phyloP scores from a whole-genome alignment of 139 green algal species.

The Raphidocelis subcapitata region DNA sequence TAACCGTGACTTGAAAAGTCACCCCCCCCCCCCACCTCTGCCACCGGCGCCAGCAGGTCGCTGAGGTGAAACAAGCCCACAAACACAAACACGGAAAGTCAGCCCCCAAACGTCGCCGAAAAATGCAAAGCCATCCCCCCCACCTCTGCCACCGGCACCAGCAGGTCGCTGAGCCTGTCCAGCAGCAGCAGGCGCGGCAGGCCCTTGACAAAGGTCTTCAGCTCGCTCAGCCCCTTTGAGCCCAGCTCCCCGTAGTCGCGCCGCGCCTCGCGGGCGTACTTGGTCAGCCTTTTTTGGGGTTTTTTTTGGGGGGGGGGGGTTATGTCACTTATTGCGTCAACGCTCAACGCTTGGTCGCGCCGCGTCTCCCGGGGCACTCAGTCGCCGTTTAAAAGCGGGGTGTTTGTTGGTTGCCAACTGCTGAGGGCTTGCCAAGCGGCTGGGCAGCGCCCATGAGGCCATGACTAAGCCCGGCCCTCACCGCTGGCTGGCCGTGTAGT shows the following conservation, averaged over 20 bases:
- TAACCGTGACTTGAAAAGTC: not conserved
- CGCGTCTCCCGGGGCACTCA: too few species aligned
- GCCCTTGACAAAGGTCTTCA: constrained; percentile 46
- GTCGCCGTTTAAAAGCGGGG: too few species aligned
- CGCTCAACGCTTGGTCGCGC: too few species aligned
- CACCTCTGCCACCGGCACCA: constrained; percentile 47
- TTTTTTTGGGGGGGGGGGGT: too few species aligned
- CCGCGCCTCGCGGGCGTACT: constrained; percentile 49
- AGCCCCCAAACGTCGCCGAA: too few species aligned
- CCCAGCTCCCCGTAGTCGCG: constrained; percentile 49
- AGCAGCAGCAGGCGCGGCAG: constrained; percentile 56
- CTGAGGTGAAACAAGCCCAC: constrained; percentile 19
- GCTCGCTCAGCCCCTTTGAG: constrained; percentile 44
- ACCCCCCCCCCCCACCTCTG: constrained; percentile 56
- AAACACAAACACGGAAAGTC: not conserved
- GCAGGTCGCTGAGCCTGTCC: constrained; percentile 50
- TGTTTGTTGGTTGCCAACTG: too few species aligned
- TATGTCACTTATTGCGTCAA: too few species aligned
- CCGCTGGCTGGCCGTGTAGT: constrained; percentile 49
- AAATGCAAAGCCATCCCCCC: constrained; percentile 39
- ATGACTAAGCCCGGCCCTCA: too few species aligned
- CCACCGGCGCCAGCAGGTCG: constrained; percentile 49
- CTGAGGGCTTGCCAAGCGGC: too few species aligned
- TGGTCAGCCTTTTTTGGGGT: constrained; percentile 51
- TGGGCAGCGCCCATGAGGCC: too few species aligned